Evolutionary conservation across 164 flowering plant species (phyloP).

Genomic region (Akebia trifoliata): DNA sequence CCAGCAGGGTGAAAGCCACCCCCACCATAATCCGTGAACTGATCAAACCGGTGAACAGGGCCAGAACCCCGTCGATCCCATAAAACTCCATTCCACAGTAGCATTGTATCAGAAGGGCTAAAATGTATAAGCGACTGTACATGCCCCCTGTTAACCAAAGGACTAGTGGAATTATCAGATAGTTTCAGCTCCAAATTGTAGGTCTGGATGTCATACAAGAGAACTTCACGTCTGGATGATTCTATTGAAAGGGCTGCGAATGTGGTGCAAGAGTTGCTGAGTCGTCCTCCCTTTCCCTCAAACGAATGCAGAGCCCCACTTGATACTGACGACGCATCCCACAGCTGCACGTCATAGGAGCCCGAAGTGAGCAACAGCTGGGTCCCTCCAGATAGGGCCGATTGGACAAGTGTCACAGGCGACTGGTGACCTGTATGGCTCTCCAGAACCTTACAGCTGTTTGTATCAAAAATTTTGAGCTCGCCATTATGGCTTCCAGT

Average conservation of each 20-base stretch:
- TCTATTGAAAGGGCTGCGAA: constrained; percentile 82
- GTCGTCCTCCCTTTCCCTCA: constrained; percentile 76
- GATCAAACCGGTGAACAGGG: constrained; percentile 80
- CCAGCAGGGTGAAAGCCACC: constrained; percentile 99
- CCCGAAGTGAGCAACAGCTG: constrained; percentile 84
- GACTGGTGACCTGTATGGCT: constrained; percentile 68
- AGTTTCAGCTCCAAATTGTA: constrained; percentile 52
- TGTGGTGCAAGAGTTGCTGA: constrained; percentile 60
- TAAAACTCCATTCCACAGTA: constrained; percentile 88
- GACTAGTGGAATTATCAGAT: constrained; percentile 40
- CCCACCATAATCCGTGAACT: constrained; percentile 91
- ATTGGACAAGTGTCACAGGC: constrained; percentile 65
- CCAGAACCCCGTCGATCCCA: constrained; percentile 83
- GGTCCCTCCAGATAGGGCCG: constrained; percentile 43
- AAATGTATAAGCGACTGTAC: constrained; percentile 71
- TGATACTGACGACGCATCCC: constrained; percentile 77
- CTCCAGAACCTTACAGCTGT: constrained; percentile 61
- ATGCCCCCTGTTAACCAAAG: constrained; percentile 55
- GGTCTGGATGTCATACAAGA: constrained; percentile 77
- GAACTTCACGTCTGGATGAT: constrained; percentile 54
- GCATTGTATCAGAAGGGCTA: constrained; percentile 76
- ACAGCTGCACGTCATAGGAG: constrained; percentile 64
- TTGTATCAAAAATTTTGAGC: constrained; percentile 74
- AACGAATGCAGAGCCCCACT: constrained; percentile 68
- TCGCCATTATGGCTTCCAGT: constrained; percentile 82